Evolutionary conservation across 345 rosid species (phyloP).

Genomic region (Erysimum cheiranthoides): DNA sequence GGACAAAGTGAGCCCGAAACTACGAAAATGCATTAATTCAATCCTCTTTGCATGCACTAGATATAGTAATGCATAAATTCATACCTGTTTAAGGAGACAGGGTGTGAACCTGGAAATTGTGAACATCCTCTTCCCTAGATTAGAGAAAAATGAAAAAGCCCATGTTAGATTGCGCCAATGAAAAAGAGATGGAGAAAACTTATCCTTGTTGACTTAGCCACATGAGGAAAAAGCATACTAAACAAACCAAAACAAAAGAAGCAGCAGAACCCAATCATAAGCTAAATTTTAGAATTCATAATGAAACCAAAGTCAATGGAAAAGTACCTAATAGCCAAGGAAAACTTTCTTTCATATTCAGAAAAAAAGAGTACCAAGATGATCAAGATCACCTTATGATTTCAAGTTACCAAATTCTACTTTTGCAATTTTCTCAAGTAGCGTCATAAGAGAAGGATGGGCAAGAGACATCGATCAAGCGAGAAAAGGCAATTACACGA

Average conservation of each 20-base stretch:
- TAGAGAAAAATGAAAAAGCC: slow-evolving; percentile 34
- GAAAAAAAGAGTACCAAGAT: slow-evolving; percentile 6
- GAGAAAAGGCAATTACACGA: slow-evolving; percentile 16
- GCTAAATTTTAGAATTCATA: background rate
- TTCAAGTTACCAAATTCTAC: slow-evolving; percentile 26
- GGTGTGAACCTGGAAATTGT: slow-evolving; percentile 87
- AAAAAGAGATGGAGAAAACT: background rate
- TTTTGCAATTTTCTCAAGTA: slow-evolving; percentile 24
- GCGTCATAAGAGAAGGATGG: background rate
- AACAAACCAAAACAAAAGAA: slow-evolving; percentile 12
- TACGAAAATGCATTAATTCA: background rate
- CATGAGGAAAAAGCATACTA: slow-evolving; percentile 3
- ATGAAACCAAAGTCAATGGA: slow-evolving; percentile 4
- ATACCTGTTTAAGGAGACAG: slow-evolving; percentile 86
- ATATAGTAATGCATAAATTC: slow-evolving; percentile 1
- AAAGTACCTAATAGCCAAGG: slow-evolving; percentile 16
- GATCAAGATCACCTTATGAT: slow-evolving; percentile 1
- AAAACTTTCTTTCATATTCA: slow-evolving; percentile 23
- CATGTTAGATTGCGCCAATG: slow-evolving; percentile 20
- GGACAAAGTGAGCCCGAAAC: background rate
- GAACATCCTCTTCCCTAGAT: slow-evolving; percentile 69
- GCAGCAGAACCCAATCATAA: slow-evolving; percentile 9
- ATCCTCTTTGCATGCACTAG: slow-evolving; percentile 18
- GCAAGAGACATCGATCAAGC: slow-evolving; percentile 1
- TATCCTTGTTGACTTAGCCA: background rate